Conservation (phyloP, 2,329 filamentous ascomycete genomes). For the Diaporthe sp. region DNA sequence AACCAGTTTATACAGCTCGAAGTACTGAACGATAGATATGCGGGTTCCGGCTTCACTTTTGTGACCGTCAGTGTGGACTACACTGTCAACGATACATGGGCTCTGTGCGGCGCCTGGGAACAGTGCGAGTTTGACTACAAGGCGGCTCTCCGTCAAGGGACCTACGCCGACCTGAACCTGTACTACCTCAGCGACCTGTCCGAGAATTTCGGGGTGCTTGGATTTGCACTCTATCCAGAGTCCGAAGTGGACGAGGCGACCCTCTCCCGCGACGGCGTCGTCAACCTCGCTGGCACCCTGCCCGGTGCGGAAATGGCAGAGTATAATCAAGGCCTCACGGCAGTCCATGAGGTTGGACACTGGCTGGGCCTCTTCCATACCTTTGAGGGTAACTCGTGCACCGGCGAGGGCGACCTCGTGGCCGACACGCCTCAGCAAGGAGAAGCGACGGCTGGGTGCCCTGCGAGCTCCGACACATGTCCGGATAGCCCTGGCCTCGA, state of each 20-base stretch:
- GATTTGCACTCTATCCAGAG: neutral
- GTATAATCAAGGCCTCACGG: neutral
- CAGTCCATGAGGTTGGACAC: slow-evolving; percentile 13
- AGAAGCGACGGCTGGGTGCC: neutral
- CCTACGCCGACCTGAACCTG: slow-evolving; percentile 16
- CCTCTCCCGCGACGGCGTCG: slow-evolving; percentile 2
- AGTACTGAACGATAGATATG: slow-evolving; percentile 3
- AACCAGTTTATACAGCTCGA: neutral
- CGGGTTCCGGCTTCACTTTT: slow-evolving; percentile 2
- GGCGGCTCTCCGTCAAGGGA: neutral
- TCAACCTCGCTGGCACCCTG: slow-evolving; percentile 4
- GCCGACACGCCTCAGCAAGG: slow-evolving; percentile 13
- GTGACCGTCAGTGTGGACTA: slow-evolving; percentile 10
- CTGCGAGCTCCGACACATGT: slow-evolving; percentile 12
- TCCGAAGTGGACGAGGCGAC: slow-evolving; percentile 11
- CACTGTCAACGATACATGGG: slow-evolving; percentile 8
- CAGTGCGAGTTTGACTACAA: slow-evolving; percentile 21
- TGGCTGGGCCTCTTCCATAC: slow-evolving; percentile 16
- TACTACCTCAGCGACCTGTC: slow-evolving; percentile 19
- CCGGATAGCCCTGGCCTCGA: slow-evolving; percentile 12
- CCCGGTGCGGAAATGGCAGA: neutral
- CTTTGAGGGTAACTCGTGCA: slow-evolving; percentile 7
- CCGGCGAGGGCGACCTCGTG: neutral
- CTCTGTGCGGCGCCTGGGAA: neutral
- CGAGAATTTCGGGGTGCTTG: neutral